Evolutionary conservation across 352 stramenopile genomes (phyloP).

Genomic region (Phytophthora uliginosa): DNA sequence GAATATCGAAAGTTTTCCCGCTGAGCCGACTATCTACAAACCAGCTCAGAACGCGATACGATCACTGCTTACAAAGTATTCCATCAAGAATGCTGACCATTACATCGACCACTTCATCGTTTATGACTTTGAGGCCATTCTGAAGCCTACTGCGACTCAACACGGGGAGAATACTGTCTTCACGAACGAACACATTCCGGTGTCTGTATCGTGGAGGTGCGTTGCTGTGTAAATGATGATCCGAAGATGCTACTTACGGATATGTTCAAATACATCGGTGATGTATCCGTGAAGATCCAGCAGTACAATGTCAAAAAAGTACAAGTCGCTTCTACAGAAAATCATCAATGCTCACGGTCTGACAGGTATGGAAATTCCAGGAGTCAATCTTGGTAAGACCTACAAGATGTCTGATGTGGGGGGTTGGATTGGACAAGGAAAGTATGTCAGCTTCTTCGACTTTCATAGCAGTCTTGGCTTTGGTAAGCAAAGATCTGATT

Average conservation of each 20-base stretch:
- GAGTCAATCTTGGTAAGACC: neutral
- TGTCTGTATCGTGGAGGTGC: constrained; percentile 9
- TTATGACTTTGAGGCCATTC: constrained; percentile 17
- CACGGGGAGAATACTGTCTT: constrained; percentile 5
- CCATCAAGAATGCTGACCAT: constrained; percentile 8
- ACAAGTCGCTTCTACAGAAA: constrained; percentile 2
- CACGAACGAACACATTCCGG: neutral
- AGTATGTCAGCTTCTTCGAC: constrained; percentile 8
- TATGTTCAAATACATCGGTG: constrained; percentile 8
- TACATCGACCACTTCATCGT: constrained; percentile 19
- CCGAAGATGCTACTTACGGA: neutral
- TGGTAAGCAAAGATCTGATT: neutral
- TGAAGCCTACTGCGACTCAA: neutral
- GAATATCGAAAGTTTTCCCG: no score
- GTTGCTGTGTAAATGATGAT: constrained; percentile 9
- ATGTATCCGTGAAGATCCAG: constrained; percentile 1
- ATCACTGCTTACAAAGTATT: constrained; percentile 23
- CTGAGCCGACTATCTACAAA: no score
- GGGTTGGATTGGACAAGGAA: constrained; percentile 3
- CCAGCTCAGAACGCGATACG: constrained; percentile 13
- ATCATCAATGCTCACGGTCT: constrained; percentile 10
- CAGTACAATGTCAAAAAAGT: constrained; percentile 7
- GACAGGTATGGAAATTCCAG: constrained; percentile 14
- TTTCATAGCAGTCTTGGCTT: neutral
- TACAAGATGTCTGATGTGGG: constrained; percentile 8